These are phyloP conservation scores for Phytophthora melonis DNA, from an alignment of 352 stramenopile species.

Conservation along the genomic window DNA sequence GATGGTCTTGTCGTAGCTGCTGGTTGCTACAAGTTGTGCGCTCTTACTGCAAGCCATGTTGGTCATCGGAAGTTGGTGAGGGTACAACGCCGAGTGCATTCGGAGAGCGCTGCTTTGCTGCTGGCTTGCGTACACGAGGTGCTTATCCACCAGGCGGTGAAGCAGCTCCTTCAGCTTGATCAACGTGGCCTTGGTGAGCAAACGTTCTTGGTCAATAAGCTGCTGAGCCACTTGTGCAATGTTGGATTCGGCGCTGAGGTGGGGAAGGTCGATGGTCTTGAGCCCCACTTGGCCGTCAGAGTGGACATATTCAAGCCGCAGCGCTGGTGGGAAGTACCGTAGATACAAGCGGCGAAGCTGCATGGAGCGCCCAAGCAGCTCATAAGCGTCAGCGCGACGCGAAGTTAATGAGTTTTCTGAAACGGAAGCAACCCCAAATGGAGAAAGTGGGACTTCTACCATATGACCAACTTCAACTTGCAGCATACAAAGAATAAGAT, in stretches of 20 bases:
- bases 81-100: constrained; percentile 52
- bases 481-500: constrained; percentile 1
- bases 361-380: constrained; percentile 40
- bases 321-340: constrained; percentile 74
- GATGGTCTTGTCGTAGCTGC: constrained; percentile 85
- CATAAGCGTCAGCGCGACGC: constrained; percentile 6
- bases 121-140: constrained; percentile 48
- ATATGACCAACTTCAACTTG: constrained; percentile 14
- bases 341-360: constrained; percentile 73
- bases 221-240: constrained; percentile 59
- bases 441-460: constrained; percentile 5
- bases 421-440: constrained; percentile 10
- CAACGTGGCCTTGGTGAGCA: constrained; percentile 56
- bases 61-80: constrained; percentile 72
- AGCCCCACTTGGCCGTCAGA: constrained; percentile 53
- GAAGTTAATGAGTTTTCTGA: not conserved
- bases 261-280: constrained; percentile 74
- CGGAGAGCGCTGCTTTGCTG: constrained; percentile 36
- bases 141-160: constrained; percentile 78
- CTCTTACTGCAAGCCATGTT: constrained; percentile 83
- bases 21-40: constrained; percentile 62
- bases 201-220: constrained; percentile 62
- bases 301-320: constrained; percentile 71
- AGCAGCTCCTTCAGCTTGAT: constrained; percentile 69
- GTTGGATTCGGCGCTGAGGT: constrained; percentile 78